These are phyloP conservation scores for Tolypocladium nubicola DNA, from an alignment of 2,329 filamentous ascomycete species.

Conservation along the genomic window DNA sequence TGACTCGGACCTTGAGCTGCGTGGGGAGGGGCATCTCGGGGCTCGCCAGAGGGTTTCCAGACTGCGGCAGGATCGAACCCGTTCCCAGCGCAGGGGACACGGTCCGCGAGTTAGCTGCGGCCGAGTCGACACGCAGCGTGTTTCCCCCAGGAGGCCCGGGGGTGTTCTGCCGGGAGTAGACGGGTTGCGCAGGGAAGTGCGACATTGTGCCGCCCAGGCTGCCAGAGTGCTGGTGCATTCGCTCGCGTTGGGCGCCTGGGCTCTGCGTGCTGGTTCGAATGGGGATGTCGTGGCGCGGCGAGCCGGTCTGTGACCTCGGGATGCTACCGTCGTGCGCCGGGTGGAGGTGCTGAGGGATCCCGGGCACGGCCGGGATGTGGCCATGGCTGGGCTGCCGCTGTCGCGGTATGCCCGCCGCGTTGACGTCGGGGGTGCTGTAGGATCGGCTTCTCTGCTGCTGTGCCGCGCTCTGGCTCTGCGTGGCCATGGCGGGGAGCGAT, in stretches of 20 bases:
- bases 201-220: conserved; percentile 41
- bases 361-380: conserved; percentile 60
- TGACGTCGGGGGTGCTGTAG: conserved; percentile 92
- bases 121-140: conserved; percentile 27
- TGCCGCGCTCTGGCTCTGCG: conserved; percentile 41
- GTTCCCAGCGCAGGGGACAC: conserved; percentile 36
- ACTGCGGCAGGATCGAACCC: conserved; percentile 13
- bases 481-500: conserved; percentile 64
- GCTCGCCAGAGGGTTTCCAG: conserved; percentile 23
- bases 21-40: conserved; percentile 48
- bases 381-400: conserved; percentile 43
- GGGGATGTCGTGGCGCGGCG: conserved; percentile 59
- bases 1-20: conserved; percentile 92
- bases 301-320: conserved; percentile 72
- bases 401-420: conserved; percentile 52
- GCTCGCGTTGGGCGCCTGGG: conserved; percentile 55
- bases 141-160: conserved; percentile 23
- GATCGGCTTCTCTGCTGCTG: conserved; percentile 71
- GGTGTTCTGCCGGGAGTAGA: conserved; percentile 38
- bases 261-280: conserved; percentile 61
- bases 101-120: conserved; percentile 28
- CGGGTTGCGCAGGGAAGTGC: conserved; percentile 45
- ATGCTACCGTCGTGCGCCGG: conserved; percentile 51
- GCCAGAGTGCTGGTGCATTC: conserved; percentile 37
- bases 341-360: conserved; percentile 62